phyloP scores from a whole-genome alignment of 2,329 filamentous ascomycete genomes.

The Leptosphaerulina australis region DNA sequence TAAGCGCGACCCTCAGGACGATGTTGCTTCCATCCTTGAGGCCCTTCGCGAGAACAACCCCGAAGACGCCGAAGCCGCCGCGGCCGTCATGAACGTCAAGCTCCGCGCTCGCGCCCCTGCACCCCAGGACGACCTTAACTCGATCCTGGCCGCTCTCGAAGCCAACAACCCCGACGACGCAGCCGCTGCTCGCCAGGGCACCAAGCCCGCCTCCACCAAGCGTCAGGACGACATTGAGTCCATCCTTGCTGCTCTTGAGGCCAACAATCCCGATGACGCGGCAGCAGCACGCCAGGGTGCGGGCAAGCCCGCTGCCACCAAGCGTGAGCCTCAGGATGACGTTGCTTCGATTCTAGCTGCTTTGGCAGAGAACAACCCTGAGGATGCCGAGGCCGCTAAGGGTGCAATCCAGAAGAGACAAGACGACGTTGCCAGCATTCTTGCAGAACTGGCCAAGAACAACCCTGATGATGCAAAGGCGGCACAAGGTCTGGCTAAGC shows the following conservation, averaged over 20 bases:
- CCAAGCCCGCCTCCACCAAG: conserved; percentile 13
- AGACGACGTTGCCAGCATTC: conserved; percentile 26
- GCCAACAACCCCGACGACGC: conserved; percentile 36
- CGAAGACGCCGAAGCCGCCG: conserved; percentile 34
- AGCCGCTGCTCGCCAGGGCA: conserved; percentile 25
- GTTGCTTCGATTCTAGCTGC: conserved; percentile 22
- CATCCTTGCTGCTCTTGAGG: conserved; percentile 26
- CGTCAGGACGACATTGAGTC: conserved; percentile 26
- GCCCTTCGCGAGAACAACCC: conserved; percentile 39
- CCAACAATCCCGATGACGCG: conserved; percentile 28
- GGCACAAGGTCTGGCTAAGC: conserved; percentile 20
- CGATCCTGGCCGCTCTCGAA: conserved; percentile 32
- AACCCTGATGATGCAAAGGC: conserved; percentile 28
- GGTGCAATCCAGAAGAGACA: conserved; percentile 23
- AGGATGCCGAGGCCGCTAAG: conserved; percentile 25
- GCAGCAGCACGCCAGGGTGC: conserved; percentile 22
- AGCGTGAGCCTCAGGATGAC: conserved; percentile 18
- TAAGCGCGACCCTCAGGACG: conserved; percentile 29
- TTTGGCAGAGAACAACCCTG: conserved; percentile 24
- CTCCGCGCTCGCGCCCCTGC: conserved; percentile 26
- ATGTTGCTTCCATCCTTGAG: conserved; percentile 36
- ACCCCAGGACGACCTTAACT: conserved; percentile 29
- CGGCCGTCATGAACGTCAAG: conserved; percentile 34
- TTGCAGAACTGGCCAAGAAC: conserved; percentile 26
- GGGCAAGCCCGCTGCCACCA: conserved; percentile 1